A percentile compares a stretch with the other conserved stretches of the same genome.
Conservation (phyloP, 202 grass and related monocot species). For the Setaria italica region DNA sequence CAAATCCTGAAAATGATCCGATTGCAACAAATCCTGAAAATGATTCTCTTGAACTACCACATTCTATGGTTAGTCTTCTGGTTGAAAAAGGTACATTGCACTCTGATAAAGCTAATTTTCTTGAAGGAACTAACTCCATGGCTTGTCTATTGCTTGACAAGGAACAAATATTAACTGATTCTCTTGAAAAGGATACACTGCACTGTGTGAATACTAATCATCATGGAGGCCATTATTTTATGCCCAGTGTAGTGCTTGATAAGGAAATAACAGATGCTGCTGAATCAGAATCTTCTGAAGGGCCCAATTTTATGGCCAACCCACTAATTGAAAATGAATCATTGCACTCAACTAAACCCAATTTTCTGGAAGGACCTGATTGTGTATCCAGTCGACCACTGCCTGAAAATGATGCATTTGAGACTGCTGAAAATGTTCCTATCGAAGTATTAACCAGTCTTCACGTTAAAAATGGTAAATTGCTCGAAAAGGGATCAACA, state of each 20-base stretch:
- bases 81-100: neutral
- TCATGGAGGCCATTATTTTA: neutral
- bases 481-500: neutral
- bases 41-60: neutral
- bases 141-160: neutral
- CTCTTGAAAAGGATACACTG: conserved; percentile 22
- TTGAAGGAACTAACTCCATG: neutral
- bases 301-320: neutral
- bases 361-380: neutral
- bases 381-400: neutral
- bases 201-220: conserved; percentile 26
- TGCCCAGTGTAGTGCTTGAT: neutral
- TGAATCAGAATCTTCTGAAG: conserved; percentile 21
- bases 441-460: neutral
- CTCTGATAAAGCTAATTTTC: conserved; percentile 15
- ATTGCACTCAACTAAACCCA: neutral
- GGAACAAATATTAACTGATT: neutral
- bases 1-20: neutral
- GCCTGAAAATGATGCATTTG: neutral
- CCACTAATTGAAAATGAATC: neutral
- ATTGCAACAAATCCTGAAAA: neutral
- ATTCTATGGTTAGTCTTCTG: neutral
- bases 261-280: neutral
- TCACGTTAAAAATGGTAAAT: neutral
- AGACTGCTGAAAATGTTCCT: neutral